Evolutionary conservation across 768 basidiomycete genomes (phyloP).

Genomic region (Tricholoma matsutake): DNA sequence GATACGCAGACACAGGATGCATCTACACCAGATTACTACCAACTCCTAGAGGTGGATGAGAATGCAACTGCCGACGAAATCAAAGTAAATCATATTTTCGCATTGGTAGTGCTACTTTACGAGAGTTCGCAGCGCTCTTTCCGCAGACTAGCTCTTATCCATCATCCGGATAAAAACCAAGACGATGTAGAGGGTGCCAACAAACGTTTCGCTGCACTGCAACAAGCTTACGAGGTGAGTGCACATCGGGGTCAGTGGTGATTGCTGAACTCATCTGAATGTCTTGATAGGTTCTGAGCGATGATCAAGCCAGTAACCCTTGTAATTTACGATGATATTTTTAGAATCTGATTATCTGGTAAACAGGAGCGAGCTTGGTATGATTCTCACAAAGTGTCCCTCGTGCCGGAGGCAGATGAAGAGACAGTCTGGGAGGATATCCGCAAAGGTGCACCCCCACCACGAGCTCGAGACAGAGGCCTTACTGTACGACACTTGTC

Average conservation of each 20-base stretch:
- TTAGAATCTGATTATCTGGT: constrained; percentile 18
- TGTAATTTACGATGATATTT: neutral
- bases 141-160: constrained; percentile 76
- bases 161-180: constrained; percentile 87
- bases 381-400: constrained; percentile 83
- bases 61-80: constrained; percentile 86
- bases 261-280: constrained; percentile 1
- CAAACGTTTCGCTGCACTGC: constrained; percentile 79
- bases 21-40: constrained; percentile 67
- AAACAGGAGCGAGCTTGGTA: constrained; percentile 98
- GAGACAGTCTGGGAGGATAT: constrained; percentile 85
- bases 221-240: constrained; percentile 93
- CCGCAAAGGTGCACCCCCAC: constrained; percentile 59
- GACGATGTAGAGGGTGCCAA: constrained; percentile 84
- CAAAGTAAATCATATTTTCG: constrained; percentile 47
- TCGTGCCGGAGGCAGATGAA: constrained; percentile 79
- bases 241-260: neutral
- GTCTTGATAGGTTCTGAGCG: constrained; percentile 71
- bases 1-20: constrained; percentile 14
- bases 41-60: constrained; percentile 77
- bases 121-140: constrained; percentile 62
- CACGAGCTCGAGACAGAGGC: constrained; percentile 62
- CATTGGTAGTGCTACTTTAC: neutral
- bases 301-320: constrained; percentile 74
- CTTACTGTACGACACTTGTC: constrained; percentile 78